Evolutionary conservation across 2,329 filamentous ascomycete species (phyloP).

Genomic region (Podosphaera fusca): DNA sequence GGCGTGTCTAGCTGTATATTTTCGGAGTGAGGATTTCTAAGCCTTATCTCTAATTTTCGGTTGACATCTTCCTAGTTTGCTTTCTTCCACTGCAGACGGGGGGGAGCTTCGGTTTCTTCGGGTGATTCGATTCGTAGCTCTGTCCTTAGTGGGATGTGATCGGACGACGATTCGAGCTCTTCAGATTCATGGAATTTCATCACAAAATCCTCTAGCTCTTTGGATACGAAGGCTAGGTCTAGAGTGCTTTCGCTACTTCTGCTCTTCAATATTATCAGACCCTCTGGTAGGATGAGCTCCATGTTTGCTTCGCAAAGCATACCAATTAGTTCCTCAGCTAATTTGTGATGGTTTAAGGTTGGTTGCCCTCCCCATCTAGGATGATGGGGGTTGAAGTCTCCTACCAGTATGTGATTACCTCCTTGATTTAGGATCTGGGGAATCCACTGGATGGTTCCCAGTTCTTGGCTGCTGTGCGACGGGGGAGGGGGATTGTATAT

Average conservation of each 20-base stretch:
- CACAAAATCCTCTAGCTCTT: background rate
- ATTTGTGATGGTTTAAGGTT: background rate
- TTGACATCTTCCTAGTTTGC: background rate
- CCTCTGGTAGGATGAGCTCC: background rate
- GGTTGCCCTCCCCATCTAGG: background rate
- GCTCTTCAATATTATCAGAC: background rate
- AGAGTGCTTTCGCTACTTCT: background rate
- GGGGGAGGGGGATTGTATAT: background rate
- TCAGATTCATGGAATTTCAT: background rate
- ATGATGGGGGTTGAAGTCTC: background rate
- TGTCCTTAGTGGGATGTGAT: background rate
- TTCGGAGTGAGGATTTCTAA: background rate
- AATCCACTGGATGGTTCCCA: background rate
- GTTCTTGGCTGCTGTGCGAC: background rate
- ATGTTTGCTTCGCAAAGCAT: background rate
- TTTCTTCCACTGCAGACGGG: background rate
- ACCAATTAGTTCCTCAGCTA: background rate
- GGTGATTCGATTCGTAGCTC: background rate
- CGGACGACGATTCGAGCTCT: background rate
- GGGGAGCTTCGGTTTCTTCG: background rate
- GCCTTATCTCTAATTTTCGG: background rate
- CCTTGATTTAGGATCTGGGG: background rate
- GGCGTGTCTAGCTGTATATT: background rate
- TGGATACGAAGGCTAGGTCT: background rate
- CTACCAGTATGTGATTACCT: background rate